phyloP scores from a whole-genome alignment of 495 filamentous ascomycete species.

The Barbatosphaeria neglecta region DNA sequence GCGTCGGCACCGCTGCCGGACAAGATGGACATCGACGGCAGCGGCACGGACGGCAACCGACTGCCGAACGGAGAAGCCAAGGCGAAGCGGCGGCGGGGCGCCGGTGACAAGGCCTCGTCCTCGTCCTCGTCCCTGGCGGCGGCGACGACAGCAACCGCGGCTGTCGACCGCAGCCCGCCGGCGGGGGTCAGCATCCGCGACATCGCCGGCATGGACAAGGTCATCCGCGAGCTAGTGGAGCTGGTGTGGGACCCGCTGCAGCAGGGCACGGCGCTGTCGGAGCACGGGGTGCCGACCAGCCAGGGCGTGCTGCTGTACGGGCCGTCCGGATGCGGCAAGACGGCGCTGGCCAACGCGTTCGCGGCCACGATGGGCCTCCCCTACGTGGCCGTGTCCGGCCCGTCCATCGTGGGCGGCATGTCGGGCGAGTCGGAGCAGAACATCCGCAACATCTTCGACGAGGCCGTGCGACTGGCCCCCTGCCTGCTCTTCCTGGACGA shows the following conservation, averaged over 20 bases:
- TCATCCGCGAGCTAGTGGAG: constrained; percentile 65
- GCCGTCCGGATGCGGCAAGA: constrained; percentile 92
- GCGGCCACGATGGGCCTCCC: constrained; percentile 76
- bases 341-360: constrained; percentile 82
- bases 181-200: constrained; percentile 66
- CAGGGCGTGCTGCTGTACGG: constrained; percentile 88
- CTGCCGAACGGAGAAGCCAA: constrained; percentile 57
- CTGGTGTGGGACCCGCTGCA: constrained; percentile 71
- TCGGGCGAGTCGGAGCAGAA: constrained; percentile 95
- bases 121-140: too few species aligned
- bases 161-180: constrained; percentile 56
- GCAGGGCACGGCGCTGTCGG: constrained; percentile 38
- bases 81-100: constrained; percentile 51
- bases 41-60: constrained; percentile 16
- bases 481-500: constrained; percentile 94
- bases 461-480: constrained; percentile 77
- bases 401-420: constrained; percentile 85
- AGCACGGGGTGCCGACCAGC: constrained; percentile 60
- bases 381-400: constrained; percentile 80
- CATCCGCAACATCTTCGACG: constrained; percentile 80
- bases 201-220: constrained; percentile 74
- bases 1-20: constrained; percentile 1
- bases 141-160: too few species aligned
- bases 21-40: constrained; percentile 14
- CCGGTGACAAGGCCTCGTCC: constrained; percentile 18